A percentile compares a stretch with the other conserved stretches of the same genome.
Evolutionary conservation across 139 green algal genomes (phyloP).

Genomic region (Chlorella sp.): DNA sequence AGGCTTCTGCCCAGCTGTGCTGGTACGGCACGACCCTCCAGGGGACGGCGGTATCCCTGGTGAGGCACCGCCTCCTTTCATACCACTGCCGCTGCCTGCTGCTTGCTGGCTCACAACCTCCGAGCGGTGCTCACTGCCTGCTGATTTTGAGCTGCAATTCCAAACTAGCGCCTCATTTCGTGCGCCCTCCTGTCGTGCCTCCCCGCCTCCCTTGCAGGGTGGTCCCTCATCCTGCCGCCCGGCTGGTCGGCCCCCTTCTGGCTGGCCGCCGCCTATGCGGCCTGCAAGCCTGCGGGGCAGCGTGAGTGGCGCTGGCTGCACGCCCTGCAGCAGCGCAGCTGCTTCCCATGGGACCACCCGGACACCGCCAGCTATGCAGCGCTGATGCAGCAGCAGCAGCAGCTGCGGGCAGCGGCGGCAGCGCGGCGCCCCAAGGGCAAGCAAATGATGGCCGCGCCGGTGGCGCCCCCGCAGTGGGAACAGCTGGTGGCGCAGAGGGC

Average conservation of each 20-base stretch:
- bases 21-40: constrained; percentile 25
- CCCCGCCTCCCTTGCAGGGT: constrained; percentile 39
- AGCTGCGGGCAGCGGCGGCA: constrained; percentile 8
- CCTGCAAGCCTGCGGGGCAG: constrained; percentile 55
- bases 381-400: not conserved
- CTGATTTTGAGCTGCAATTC: too few species aligned
- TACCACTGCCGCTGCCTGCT: not conserved
- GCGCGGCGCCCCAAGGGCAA: constrained; percentile 24
- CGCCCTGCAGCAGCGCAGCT: constrained; percentile 36
- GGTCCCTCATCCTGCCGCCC: constrained; percentile 66
- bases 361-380: constrained; percentile 49
- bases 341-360: constrained; percentile 62
- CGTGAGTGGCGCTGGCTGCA: constrained; percentile 69
- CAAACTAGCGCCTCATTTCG: too few species aligned
- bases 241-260: constrained; percentile 61
- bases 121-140: not conserved
- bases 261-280: constrained; percentile 43
- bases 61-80: not conserved
- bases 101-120: not conserved
- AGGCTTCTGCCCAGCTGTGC: constrained; percentile 24
- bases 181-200: too few species aligned
- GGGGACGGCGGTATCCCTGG: not conserved
- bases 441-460: not conserved
- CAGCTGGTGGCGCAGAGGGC: not conserved
- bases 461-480: constrained; percentile 1